Evolutionary conservation across 1,284 basidiomycete genomes (phyloP), one percentile per base, ranked within the genome.

Genomic region (Agroathelia rolfsii): DNA sequence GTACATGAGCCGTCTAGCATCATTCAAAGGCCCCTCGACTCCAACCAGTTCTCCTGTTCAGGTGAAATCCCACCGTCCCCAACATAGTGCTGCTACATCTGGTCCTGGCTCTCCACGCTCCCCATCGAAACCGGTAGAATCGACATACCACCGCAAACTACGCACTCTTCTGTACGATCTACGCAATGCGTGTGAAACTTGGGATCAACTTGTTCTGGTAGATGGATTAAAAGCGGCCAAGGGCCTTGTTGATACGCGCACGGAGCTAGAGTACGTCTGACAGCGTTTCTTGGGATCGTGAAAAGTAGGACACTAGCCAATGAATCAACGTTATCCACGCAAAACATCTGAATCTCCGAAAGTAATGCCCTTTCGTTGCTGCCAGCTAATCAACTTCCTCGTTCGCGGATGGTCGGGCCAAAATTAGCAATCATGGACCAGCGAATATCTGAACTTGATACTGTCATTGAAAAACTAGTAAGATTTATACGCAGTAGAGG

Each of bases 21-120:
- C 83, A 0, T 85, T 86, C 53, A 66, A 67, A 38, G 76, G 79
- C 5, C 82, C 82, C 2, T 86, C 83, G 7, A 75, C 78, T 2
- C 82, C 82, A 0, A 64, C 70, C 3, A 51, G 76, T 0, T 75
- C 76, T 0, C 82, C 83, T 9, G 72, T 72, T 3, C 52, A 61
- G 37, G 59, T 58, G 47, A 56, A 49, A 41, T 59, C 49, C 37
- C 55, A 39, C 36, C 29, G 24, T 43, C 43, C 24, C 38, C 37
- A n/a, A 33, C 13, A 3, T 13, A 29, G 16, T 23, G 24, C 18
- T 31, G 10, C 27, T n/a, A 28, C 10, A 23, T 32, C 43, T 8
- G n/a, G n/a, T n/a, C 46, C 51, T 7, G 53, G 47, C 34, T 42
- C 62, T 9, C 66, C 72, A 11, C 41, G 59, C 3, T 76, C 76